phyloP scores from a whole-genome alignment of 441 rosid genomes.

The Mallotus repandus region DNA sequence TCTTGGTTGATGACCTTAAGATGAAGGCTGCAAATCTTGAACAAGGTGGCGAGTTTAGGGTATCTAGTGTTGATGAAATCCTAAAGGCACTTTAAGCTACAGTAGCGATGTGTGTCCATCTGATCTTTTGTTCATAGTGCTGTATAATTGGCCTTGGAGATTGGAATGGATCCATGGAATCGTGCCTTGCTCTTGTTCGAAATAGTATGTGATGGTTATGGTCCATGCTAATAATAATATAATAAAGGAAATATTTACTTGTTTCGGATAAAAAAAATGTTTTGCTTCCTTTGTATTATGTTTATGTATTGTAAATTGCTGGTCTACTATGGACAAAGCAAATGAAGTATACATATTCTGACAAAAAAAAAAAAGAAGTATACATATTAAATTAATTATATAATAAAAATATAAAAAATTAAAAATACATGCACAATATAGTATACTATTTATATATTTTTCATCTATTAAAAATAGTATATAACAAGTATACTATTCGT shows the following conservation, averaged over 20 bases:
- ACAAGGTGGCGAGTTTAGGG: slow-evolving; percentile 79
- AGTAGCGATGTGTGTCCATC: neutral
- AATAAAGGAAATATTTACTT: neutral
- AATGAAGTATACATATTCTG: no score
- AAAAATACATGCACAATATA: no score
- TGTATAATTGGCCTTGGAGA: neutral
- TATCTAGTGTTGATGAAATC: slow-evolving; percentile 87
- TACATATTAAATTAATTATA: no score
- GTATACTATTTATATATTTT: no score
- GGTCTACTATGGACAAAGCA: no score
- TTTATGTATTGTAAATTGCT: no score
- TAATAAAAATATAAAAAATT: no score
- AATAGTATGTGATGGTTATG: neutral
- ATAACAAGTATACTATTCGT: no score
- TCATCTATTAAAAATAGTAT: no score
- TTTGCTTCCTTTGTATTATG: neutral
- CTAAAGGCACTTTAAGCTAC: slow-evolving; percentile 56
- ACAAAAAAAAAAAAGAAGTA: no score
- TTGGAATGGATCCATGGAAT: neutral
- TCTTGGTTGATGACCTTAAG: slow-evolving; percentile 80
- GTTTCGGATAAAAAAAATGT: neutral
- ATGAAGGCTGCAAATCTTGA: slow-evolving; percentile 87
- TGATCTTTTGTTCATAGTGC: neutral
- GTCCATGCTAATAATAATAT: neutral
- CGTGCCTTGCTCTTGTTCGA: neutral